Base-by-base conservation (phyloP, 768 basidiomycete genomes). In the Amanita rimosa region DNA sequence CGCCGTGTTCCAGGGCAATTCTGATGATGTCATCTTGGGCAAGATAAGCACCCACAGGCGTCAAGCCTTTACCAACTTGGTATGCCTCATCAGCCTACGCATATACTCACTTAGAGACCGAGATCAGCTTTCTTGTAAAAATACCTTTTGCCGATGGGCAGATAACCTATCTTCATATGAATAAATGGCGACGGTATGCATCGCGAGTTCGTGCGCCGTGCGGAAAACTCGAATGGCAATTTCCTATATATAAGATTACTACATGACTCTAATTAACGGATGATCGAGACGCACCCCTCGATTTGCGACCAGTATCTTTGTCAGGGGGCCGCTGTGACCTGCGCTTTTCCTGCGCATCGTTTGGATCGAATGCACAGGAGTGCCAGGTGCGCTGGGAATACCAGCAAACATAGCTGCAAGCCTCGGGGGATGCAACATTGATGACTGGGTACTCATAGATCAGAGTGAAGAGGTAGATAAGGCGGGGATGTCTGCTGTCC, bases 171-270 rank as follows among this genome's bases (percentile, higher is more conserved):
- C 96, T 69, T 99, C 96, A 61, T 74, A 88, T 8, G 95, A 98
- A 70, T 90, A 98, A 71, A 99, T 97, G 33, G 96, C 96, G 49
- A 98, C 96, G 42, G 94, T 96, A 65, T 94, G 91, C 94, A 98
- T 96, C 8, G 94, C 96, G 52, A 99, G 76, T 62, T 99, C 96
- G 71, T 99, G 96, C 44, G 96, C 89, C 0, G 94, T 97, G 60
- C 94, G 76, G 76, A 99, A 98, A 36, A 99, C 93, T 61, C 96
- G 88, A 58, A 99, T 92, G 24, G 96, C 96, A 65, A 99, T 99
- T 85, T 99, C 93, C 90, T 92, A 61, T 33, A 61, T 33, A 53
- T 50, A 52, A 50, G 46, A 52, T 17, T 16, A 44, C 47, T 50
- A 46, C 48, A 53, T 51, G 38, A 10, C 51, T 14, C 27, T 26